Percentiles rank a stretch among this genome's conserved stretches.
Conservation (phyloP, 768 basidiomycete genomes). For the Suillus plorans region DNA sequence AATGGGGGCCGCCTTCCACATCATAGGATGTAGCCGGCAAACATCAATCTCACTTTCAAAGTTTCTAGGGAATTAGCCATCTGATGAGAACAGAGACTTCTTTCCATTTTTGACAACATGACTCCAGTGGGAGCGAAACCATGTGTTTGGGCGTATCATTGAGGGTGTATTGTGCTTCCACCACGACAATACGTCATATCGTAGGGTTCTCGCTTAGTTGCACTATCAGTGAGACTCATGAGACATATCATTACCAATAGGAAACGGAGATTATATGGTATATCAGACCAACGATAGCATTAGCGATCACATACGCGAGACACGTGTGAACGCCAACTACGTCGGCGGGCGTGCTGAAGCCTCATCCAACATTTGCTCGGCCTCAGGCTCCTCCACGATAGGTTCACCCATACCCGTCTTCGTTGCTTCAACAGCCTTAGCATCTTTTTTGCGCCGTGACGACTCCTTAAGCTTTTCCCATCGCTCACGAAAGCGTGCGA, state of each 20-base stretch:
- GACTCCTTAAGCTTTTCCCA: constrained; percentile 92
- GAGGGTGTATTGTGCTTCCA: no score
- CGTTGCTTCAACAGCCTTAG: constrained; percentile 50
- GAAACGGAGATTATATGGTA: constrained; percentile 7
- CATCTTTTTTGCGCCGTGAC: constrained; percentile 82
- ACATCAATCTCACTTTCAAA: background rate
- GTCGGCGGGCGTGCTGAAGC: constrained; percentile 2
- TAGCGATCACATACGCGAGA: background rate
- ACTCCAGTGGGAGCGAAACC: background rate
- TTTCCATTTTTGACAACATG: background rate
- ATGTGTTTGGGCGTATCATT: background rate
- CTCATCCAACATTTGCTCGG: constrained; percentile 58
- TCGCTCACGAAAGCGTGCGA: constrained; percentile 77
- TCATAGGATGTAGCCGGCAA: background rate
- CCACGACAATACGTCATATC: background rate
- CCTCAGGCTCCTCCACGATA: constrained; percentile 67
- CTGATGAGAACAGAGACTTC: background rate
- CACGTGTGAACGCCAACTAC: background rate
- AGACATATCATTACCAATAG: background rate
- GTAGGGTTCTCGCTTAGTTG: background rate
- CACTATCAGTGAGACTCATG: no score
- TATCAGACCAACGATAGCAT: constrained; percentile 13
- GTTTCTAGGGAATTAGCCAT: background rate
- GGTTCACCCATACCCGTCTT: constrained; percentile 54
- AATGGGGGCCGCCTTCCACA: background rate